Evolutionary conservation across 176 grass and related monocot species (phyloP), one percentile per base, ranked within the genome.

Genomic region (Carex cristatella): DNA sequence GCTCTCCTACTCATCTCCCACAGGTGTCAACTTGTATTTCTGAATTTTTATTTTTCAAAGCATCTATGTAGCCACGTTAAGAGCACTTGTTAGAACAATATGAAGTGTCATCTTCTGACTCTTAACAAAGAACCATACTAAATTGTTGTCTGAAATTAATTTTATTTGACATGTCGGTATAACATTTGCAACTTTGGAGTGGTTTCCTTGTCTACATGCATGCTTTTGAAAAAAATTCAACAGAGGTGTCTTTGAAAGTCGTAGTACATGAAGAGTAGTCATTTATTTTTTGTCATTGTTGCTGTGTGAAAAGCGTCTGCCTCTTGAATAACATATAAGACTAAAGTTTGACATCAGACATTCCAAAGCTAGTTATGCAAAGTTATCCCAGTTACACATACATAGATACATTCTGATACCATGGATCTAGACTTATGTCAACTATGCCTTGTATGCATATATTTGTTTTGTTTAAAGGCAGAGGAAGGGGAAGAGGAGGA

Each of bases 401-500:
- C 38, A 46, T 15, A 19, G n/a, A n/a, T 46, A 1, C 69, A 46
- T 72, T 71, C 19, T 72, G 38, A 72, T 19, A 46, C 15, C 8
- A 5, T 77, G 10, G 42, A 55, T 32, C 49, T 8, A 56, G 11
- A 56, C 55, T 51, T 77, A 33, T 16, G 15, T 79, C 72, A 69
- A 19, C 33, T 38, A 37, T 11, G 27, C 14, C 11, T 65, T 60
- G 33, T 60, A 51, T 54, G 16, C 54, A 56, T 53, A 82, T 85
- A 0, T 19, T 31, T 81, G 2, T 86, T 16, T 80, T 66, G 18
- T 73, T 54, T 89, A 57, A 46, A 99, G 96, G 96, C 96, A 54
- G 96, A 94, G 81, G 96, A 94, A 84, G 93, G 81, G 54, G 93
- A 94, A 77, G 94, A 93, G 76, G 91, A 99, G 31, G 95, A 98